Evolutionary conservation across 2,329 filamentous ascomycete genomes (phyloP), one percentile per base, ranked within the genome.

Genomic region (Dothideomycetes sp.): DNA sequence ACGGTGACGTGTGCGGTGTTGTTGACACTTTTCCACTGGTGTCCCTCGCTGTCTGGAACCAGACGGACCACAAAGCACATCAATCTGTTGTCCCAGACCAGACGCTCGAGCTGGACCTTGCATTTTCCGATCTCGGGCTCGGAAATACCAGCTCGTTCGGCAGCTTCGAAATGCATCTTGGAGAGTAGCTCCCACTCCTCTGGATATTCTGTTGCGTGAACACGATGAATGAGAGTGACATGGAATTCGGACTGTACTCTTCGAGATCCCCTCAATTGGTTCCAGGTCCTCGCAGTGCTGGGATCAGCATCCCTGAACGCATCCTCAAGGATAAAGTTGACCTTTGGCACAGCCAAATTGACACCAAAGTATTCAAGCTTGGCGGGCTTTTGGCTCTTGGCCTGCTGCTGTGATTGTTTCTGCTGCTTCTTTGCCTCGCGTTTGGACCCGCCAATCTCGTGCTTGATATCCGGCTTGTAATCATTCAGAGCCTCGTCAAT

Each of bases 21-120:
- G 55, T 98, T 98, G 32, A 75, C 73, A 45, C 80, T 89, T 40
- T 77, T 68, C 40, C 65, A 70, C 4, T 49, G 43, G 36, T 50
- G 63, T 11, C 72, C 62, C 41, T 77, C 75, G 4, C 75, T 63
- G 5, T 49, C 49, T 19, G 50, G 41, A 56, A 64, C 45, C 3
- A 94, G 66, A 8, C 88, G 76, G 12, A 85, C 86, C 3, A 94
- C 84, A 42, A 98, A 81, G 4, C 86, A 81, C 91, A 98, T 96
- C 54, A 96, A 69, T 4, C 86, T 75, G 46, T 79, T 70, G 53
- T 96, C 83, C 71, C 81, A 96, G 7, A 98, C 79, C 35, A 95
- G 62, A 5, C 68, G 69, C 55, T 79, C 75, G 22, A 80, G 63
- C 29, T 71, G 66, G n/a, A 79, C 69, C 38, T 75, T 70, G 47